Evolutionary conservation across 2,329 filamentous ascomycete species (phyloP).

Genomic region (Gaeumannomyces tritici): DNA sequence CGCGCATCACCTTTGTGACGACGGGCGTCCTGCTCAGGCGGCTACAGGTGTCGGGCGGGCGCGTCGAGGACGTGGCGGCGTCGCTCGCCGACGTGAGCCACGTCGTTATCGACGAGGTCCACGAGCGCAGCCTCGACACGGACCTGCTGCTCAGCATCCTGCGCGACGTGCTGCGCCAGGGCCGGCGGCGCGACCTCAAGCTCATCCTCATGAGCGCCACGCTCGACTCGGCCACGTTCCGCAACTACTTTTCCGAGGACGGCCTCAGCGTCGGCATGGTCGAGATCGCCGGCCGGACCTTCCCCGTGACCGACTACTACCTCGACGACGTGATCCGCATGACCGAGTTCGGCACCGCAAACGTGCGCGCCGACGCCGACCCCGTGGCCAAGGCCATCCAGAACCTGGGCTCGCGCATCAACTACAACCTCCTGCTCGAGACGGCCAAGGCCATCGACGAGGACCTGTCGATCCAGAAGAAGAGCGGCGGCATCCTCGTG

Average conservation of each 20-base stretch:
- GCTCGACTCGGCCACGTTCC: constrained; percentile 78
- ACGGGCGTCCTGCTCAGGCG: constrained; percentile 86
- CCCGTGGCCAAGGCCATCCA: constrained; percentile 62
- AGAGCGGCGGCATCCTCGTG: constrained; percentile 83
- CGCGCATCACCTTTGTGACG: constrained; percentile 91
- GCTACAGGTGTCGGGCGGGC: constrained; percentile 80
- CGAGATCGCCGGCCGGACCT: constrained; percentile 81
- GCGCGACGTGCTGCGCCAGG: constrained; percentile 63
- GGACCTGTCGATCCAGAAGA: constrained; percentile 52
- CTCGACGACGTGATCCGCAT: constrained; percentile 78
- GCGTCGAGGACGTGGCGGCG: constrained; percentile 67
- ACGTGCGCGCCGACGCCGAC: constrained; percentile 30
- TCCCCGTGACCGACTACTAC: constrained; percentile 82
- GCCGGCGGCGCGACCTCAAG: constrained; percentile 67
- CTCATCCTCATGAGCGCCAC: constrained; percentile 95
- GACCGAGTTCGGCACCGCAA: constrained; percentile 55
- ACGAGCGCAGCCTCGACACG: constrained; percentile 89
- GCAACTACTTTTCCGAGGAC: constrained; percentile 67
- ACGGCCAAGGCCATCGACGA: constrained; percentile 75
- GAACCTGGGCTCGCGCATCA: constrained; percentile 72
- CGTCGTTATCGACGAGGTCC: constrained; percentile 91
- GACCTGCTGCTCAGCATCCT: constrained; percentile 87
- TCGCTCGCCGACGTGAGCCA: constrained; percentile 87
- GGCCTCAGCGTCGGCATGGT: constrained; percentile 64
- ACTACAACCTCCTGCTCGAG: constrained; percentile 77